Evolutionary conservation across 2,329 filamentous ascomycete species (phyloP), one percentile per base, ranked within the genome.

Genomic region (Incumbomyces delicatus): DNA sequence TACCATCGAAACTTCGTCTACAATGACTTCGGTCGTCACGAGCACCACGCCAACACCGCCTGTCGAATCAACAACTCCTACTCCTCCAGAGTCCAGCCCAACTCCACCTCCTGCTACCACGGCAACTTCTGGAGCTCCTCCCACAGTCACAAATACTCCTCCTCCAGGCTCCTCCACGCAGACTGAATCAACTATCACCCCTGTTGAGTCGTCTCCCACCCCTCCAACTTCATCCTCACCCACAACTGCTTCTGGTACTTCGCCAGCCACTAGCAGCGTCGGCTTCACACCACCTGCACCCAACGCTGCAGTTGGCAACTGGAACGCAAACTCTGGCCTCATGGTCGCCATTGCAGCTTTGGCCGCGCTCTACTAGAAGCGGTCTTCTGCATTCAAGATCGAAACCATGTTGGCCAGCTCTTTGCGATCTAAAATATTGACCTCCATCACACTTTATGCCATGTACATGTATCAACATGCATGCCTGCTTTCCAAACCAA

Each of bases 301-400:
- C 29, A 50, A 44, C 49, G 49, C 48, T 57, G 72, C 95, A 13
- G 83, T 71, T 4, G 70, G 94, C 1, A 90, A 89, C 0, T 79
- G 96, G 46, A 87, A 70, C 47, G 69, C 96, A 67, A 96, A 96
- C 61, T 86, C 88, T 17, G 92, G 87, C 67, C 33, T 53, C 35
- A 18, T 50, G n/a, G 51, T 53, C 36, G 41, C 51, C 29, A 41
- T 55, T 41, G 53, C 53, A 38, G 45, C 50, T 34, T 48, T 57
- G 53, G 54, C 49, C 42, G 42, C 34, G 17, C 38, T 45, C 42
- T 45, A 38, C 42, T 45, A 45, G 42, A 45, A 45, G 42, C 32
- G 34, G 42, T 30, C 42, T 37, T n/a, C 42, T 45, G 42, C 34
- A 45, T 20, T 14, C 33, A 45, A 13, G 18, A 37, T 30, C 14